phyloP scores from a whole-genome alignment of 169 alveolate genomes.

The Amoebophrya sp. region DNA sequence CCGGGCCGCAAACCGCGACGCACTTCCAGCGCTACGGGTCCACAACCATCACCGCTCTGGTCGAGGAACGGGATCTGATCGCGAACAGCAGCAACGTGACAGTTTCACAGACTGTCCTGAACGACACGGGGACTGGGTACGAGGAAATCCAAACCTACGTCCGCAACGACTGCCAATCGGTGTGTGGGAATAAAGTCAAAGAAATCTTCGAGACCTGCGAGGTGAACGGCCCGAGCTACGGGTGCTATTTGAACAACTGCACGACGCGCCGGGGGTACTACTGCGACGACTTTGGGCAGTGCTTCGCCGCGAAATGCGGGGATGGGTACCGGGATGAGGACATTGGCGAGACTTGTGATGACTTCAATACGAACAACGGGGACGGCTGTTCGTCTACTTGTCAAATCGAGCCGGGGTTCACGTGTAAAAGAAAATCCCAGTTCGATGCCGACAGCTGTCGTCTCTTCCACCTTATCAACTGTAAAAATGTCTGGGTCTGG shows the following conservation, averaged over 20 bases:
- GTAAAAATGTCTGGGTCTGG: no score
- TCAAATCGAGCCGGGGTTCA: not conserved
- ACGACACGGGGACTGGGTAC: no score
- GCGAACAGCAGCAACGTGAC: no score
- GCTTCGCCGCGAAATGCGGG: not conserved
- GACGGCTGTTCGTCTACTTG: not conserved
- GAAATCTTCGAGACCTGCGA: not conserved
- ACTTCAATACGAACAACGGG: not conserved
- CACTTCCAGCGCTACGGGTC: slow-evolving; percentile 4
- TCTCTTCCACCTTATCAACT: no score
- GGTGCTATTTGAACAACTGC: not conserved
- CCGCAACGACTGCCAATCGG: not conserved
- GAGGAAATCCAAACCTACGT: no score
- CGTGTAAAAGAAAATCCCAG: not conserved
- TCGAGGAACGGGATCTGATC: not conserved
- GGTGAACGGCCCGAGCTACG: not conserved
- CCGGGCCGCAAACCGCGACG: not conserved
- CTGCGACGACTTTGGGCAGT: not conserved
- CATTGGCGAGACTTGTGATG: not conserved
- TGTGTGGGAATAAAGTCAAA: not conserved
- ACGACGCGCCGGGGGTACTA: not conserved
- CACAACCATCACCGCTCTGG: not conserved
- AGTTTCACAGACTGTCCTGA: no score
- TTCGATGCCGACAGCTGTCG: slow-evolving; percentile 7
- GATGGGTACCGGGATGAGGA: not conserved